These are phyloP conservation scores for Harringtonia aguacate DNA, from an alignment of 2,329 filamentous ascomycete species.

Conservation along the genomic window DNA sequence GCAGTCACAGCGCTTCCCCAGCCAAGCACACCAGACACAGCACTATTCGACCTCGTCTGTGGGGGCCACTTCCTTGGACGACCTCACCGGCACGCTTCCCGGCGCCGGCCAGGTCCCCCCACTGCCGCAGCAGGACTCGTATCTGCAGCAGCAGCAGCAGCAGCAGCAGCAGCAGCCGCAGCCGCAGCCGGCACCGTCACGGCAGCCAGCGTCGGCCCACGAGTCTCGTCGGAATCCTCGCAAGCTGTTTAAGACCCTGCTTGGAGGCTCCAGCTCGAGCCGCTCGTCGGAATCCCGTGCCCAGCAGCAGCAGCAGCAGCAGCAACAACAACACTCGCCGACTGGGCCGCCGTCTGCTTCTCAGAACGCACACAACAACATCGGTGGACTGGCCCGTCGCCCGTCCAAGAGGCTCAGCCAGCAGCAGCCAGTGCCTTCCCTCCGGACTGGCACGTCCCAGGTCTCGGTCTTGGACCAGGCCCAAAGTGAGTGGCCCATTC, in stretches of 20 bases:
- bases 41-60: constrained; percentile 22
- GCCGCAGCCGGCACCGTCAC: constrained; percentile 7
- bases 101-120: constrained; percentile 12
- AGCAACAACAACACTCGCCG: background rate
- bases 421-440: constrained; percentile 22
- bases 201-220: constrained; percentile 15
- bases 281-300: constrained; percentile 13
- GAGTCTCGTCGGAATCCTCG: constrained; percentile 39
- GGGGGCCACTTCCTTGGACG: constrained; percentile 27
- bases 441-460: constrained; percentile 31
- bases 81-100: constrained; percentile 22
- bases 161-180: constrained; percentile 14
- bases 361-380: constrained; percentile 36
- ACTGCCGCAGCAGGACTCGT: constrained; percentile 7
- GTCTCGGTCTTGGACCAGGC: constrained; percentile 24
- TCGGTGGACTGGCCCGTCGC: constrained; percentile 36
- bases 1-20: constrained; percentile 38
- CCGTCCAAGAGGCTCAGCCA: constrained; percentile 48
- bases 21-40: constrained; percentile 17
- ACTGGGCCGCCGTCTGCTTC: constrained; percentile 3
- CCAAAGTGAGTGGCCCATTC: constrained; percentile 21
- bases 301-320: constrained; percentile 8
- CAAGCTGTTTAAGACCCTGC: constrained; percentile 44
- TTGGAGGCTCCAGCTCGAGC: constrained; percentile 26
- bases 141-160: constrained; percentile 16